Base-by-base conservation (phyloP, 2,329 filamentous ascomycete genomes). In the Epichloe baconii region DNA sequence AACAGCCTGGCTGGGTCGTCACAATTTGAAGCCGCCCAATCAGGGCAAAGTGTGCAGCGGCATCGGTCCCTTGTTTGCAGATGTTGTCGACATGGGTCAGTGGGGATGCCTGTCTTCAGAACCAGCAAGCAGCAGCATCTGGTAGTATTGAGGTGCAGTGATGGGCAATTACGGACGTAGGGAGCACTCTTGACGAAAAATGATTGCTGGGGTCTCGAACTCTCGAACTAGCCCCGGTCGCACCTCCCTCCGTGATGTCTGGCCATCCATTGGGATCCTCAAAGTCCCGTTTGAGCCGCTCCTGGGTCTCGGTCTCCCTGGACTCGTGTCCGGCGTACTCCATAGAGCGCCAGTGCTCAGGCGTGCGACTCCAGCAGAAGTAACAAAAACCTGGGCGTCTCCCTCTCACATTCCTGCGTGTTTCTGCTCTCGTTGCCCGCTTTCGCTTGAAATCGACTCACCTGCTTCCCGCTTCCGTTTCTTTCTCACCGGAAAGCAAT, bases 331-430 rank as follows among this genome's bases (percentile, higher is more conserved):
- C 6, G 6, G 23, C 23, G 23, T 26, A 26, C 5, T 40, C 15
- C 37, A 5, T 40, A 26, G 23, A 26, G 23, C 6, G 23, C 23
- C 23, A 8, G 26, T 26, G 26, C 26, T 26, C 4, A 15, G 15
- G 11, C 23, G 36, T 36, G 36, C 11, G 38, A 37, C 49, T 38
- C 26, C 19, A 21, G 19, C 26, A 43, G 23, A 23, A 43, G 41
- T 26, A 23, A 51, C 49, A 51, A 47, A 51, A 47, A 15, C 34
- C 36, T 43, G 26, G 49, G 14, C 44, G 21, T 26, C 23, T 51
- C 49, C 26, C 38, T 23, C 17, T 47, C 35, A 38, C 49, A 47
- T 43, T 47, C 31, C 21, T 36, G 35, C 15, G 35, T 8, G 15
- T 5, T 40, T 34, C 35, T 6, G 12, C 23, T 26, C 37, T 23